A percentile compares a stretch with the other conserved stretches of the same genome.
Conservation (phyloP, 169 alveolate species). For the Theileria annulata region DNA sequence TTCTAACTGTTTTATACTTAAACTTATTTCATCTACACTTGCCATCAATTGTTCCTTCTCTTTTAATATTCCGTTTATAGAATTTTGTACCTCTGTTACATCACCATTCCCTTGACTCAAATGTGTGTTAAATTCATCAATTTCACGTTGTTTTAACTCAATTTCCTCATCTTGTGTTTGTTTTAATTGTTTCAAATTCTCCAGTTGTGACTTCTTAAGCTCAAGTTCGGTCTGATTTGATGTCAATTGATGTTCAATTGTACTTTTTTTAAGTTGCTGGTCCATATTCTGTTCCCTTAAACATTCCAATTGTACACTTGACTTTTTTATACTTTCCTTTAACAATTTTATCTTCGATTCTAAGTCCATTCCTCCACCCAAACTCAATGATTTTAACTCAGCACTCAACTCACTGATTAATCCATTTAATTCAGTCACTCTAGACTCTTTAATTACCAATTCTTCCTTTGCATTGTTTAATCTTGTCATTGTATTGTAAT, state of each 20-base stretch:
- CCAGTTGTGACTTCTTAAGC: slow-evolving; percentile 45
- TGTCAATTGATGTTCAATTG: slow-evolving; percentile 57
- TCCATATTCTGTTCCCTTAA: slow-evolving; percentile 65
- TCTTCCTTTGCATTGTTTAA: slow-evolving; percentile 44
- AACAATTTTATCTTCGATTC: slow-evolving; percentile 63
- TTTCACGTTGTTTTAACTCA: slow-evolving; percentile 30
- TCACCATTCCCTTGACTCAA: slow-evolving; percentile 61
- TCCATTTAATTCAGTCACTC: slow-evolving; percentile 52
- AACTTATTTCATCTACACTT: slow-evolving; percentile 61
- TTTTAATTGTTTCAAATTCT: slow-evolving; percentile 49
- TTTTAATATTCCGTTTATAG: slow-evolving; percentile 51
- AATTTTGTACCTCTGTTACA: slow-evolving; percentile 58
- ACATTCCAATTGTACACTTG: slow-evolving; percentile 33
- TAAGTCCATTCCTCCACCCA: slow-evolving; percentile 64
- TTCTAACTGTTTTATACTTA: slow-evolving; percentile 69
- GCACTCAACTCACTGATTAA: slow-evolving; percentile 51
- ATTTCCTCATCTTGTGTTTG: slow-evolving; percentile 41
- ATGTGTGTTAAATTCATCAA: slow-evolving; percentile 48
- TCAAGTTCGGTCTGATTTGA: slow-evolving; percentile 66
- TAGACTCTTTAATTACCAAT: slow-evolving; percentile 37
- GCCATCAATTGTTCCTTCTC: slow-evolving; percentile 65
- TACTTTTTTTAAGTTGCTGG: slow-evolving; percentile 63
- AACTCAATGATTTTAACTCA: slow-evolving; percentile 64
- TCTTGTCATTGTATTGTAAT: slow-evolving; percentile 59
- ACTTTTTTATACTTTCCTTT: slow-evolving; percentile 66